Evolutionary conservation across 768 basidiomycete species (phyloP).

Genomic region (Fibroporia radiculosa): DNA sequence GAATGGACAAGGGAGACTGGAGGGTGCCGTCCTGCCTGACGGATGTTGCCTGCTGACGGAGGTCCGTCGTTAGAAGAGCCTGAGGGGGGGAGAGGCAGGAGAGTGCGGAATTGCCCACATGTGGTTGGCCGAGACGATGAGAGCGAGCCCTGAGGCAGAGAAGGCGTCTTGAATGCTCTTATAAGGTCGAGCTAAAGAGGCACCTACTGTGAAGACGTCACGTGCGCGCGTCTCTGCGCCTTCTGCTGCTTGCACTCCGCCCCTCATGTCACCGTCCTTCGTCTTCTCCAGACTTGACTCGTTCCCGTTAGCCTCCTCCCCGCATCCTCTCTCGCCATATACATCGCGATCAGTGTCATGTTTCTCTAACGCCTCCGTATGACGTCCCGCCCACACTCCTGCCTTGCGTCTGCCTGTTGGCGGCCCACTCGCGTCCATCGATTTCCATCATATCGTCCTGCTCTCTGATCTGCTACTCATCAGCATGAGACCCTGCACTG

Average conservation of each 20-base stretch:
- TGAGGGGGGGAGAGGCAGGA: background rate
- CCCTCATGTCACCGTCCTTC: slow-evolving; percentile 4
- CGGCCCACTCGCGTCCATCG: background rate
- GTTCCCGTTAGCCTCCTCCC: slow-evolving; percentile 1
- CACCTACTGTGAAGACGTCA: too few species aligned
- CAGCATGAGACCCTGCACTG: too few species aligned
- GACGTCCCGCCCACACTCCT: background rate
- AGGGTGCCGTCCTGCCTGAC: background rate
- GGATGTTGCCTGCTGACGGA: background rate
- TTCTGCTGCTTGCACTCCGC: slow-evolving; percentile 1
- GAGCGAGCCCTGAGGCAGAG: background rate
- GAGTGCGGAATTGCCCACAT: background rate
- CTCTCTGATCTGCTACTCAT: background rate
- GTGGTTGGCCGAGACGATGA: slow-evolving; percentile 1
- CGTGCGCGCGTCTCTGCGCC: background rate
- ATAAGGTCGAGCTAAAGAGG: background rate
- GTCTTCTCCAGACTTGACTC: slow-evolving; percentile 2
- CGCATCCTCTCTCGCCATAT: background rate
- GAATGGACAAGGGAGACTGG: slow-evolving; percentile 1
- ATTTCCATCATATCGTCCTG: background rate
- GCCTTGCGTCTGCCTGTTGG: background rate
- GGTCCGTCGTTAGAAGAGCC: background rate
- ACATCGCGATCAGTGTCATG: background rate
- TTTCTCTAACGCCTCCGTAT: background rate
- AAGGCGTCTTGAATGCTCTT: slow-evolving; percentile 1